Conservation (phyloP, 2,329 filamentous ascomycete genomes). For the Fusarium irregulare region DNA sequence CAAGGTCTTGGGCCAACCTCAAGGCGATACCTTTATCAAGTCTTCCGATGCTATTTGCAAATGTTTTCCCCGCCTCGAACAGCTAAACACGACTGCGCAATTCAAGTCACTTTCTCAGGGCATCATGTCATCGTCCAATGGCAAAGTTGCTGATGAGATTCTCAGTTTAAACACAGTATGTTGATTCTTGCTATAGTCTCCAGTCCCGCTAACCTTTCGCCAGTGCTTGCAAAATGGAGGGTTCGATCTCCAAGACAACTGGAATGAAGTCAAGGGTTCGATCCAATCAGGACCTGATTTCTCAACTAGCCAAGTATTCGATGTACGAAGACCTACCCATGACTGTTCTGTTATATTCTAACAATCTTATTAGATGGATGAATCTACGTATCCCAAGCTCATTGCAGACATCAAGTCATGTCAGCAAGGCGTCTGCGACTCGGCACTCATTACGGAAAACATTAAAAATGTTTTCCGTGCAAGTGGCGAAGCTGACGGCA, state of each 20-base stretch:
- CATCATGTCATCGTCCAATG: background rate
- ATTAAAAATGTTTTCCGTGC: background rate
- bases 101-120: background rate
- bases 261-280: too few species aligned
- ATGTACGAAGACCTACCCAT: background rate
- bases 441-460: background rate
- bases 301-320: background rate
- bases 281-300: background rate
- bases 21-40: background rate
- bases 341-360: too few species aligned
- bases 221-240: background rate
- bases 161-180: background rate
- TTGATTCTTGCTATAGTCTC: rapidly evolving
- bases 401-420: background rate
- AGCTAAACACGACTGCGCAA: background rate
- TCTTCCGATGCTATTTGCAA: background rate
- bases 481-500: background rate
- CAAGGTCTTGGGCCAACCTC: background rate
- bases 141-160: background rate
- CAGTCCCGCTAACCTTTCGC: rapidly evolving
- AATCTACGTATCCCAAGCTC: background rate
- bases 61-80: background rate
- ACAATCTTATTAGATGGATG: background rate
- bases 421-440: background rate
- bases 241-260: rapidly evolving